These are phyloP conservation scores for Tylopilus felleus DNA, from an alignment of 768 basidiomycete species.

Conservation along the genomic window DNA sequence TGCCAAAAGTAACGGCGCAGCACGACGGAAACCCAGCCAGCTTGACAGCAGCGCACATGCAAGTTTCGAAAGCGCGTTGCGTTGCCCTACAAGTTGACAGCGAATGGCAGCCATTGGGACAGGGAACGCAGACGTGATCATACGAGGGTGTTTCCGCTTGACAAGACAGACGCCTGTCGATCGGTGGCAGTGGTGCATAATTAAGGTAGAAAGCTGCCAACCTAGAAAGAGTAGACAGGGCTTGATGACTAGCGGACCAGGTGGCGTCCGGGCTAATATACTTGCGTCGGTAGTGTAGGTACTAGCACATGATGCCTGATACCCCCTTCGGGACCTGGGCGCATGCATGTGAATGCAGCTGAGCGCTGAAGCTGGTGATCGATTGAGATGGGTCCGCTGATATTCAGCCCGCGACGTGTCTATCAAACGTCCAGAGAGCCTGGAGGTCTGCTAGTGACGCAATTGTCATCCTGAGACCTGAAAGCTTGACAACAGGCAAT, in stretches of 20 bases:
- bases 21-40: background rate
- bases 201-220: background rate
- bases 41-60: background rate
- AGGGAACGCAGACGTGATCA: background rate
- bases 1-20: background rate
- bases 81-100: background rate
- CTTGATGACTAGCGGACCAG: background rate
- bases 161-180: constrained; percentile 8
- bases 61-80: background rate
- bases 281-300: background rate
- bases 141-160: background rate
- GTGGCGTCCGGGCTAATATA: background rate
- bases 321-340: background rate
- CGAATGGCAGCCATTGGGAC: background rate
- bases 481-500: background rate
- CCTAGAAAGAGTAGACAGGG: background rate
- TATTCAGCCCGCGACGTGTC: background rate
- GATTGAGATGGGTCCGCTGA: background rate
- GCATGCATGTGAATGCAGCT: background rate
- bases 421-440: background rate
- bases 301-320: background rate
- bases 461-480: background rate
- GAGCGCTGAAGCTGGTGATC: background rate
- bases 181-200: constrained; percentile 4
- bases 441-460: background rate